Conservation (phyloP, 2,329 filamentous ascomycete genomes). For the Aspergillus sp. region DNA sequence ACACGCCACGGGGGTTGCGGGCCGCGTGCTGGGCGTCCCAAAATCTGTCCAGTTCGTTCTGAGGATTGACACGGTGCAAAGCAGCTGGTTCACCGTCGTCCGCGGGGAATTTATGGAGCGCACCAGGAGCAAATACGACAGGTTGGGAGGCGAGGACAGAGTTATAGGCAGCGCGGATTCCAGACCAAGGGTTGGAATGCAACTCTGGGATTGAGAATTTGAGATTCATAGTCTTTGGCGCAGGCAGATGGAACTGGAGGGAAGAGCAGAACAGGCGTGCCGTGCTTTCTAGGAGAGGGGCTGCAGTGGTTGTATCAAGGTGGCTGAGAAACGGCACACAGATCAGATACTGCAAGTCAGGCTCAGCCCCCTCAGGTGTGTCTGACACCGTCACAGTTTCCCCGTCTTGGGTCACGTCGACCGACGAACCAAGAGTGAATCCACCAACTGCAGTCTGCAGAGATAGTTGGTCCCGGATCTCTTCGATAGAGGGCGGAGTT, state of each 20-base stretch:
- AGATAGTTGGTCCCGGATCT: conserved; percentile 15
- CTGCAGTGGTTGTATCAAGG: background rate
- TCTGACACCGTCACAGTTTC: conserved; percentile 14
- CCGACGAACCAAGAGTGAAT: conserved; percentile 10
- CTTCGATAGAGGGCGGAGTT: conserved; percentile 3
- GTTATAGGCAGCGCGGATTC: conserved; percentile 13
- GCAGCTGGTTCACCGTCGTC: background rate
- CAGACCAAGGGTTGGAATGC: conserved; percentile 3
- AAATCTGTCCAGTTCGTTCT: background rate
- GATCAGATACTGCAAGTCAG: conserved; percentile 19
- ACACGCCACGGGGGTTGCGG: conserved; percentile 1
- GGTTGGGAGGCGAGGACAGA: conserved; percentile 4
- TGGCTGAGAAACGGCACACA: conserved; percentile 15
- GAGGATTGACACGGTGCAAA: background rate
- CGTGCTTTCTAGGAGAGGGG: conserved; percentile 14
- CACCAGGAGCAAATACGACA: conserved; percentile 10
- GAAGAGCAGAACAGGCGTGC: conserved; percentile 14
- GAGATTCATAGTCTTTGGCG: conserved; percentile 12
- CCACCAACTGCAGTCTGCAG: conserved; percentile 3
- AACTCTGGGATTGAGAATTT: conserved; percentile 16
- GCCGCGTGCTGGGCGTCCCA: background rate
- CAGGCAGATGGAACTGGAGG: conserved; percentile 9
- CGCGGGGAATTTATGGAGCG: conserved; percentile 9
- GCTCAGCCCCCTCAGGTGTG: conserved; percentile 3
- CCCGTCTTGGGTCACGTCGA: conserved; percentile 10